Evolutionary conservation across 345 rosid genomes (phyloP).

Genomic region (Eutrema yunnanense): DNA sequence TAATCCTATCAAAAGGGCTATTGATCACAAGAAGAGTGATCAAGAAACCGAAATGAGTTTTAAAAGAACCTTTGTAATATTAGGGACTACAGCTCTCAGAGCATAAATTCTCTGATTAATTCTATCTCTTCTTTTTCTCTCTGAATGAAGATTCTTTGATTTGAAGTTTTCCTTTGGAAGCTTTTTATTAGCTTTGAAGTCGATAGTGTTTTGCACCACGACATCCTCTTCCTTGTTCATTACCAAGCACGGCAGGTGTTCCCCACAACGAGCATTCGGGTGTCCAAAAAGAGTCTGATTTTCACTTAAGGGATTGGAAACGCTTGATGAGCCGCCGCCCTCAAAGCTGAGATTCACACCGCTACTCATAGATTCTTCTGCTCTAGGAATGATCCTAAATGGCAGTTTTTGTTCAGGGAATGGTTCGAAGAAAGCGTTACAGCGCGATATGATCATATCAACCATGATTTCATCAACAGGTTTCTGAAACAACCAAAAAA

Average conservation of each 20-base stretch:
- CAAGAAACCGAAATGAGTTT: background rate
- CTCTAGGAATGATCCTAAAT: conserved; percentile 12
- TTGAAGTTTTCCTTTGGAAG: conserved; percentile 32
- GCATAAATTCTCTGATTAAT: conserved; percentile 49
- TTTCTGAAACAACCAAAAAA: conserved; percentile 38
- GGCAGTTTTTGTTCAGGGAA: conserved; percentile 9
- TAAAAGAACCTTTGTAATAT: conserved; percentile 65
- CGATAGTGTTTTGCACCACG: background rate
- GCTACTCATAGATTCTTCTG: conserved; percentile 16
- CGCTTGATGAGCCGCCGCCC: conserved; percentile 41
- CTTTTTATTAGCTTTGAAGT: conserved; percentile 18
- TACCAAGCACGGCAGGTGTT: conserved; percentile 1
- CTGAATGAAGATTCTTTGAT: conserved; percentile 74
- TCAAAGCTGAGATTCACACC: conserved; percentile 34
- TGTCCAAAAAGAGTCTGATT: conserved; percentile 6
- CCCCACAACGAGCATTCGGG: background rate
- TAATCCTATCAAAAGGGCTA: background rate
- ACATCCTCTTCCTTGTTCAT: conserved; percentile 12
- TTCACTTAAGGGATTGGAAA: conserved; percentile 41
- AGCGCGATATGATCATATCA: conserved; percentile 41
- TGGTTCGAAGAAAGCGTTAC: conserved; percentile 29
- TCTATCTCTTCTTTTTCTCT: conserved; percentile 70
- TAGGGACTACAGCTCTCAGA: conserved; percentile 67
- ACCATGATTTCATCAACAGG: conserved; percentile 50
- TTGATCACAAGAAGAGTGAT: background rate